Evolutionary conservation across 345 rosid genomes (phyloP).

Genomic region (Tarenaya hassleriana): DNA sequence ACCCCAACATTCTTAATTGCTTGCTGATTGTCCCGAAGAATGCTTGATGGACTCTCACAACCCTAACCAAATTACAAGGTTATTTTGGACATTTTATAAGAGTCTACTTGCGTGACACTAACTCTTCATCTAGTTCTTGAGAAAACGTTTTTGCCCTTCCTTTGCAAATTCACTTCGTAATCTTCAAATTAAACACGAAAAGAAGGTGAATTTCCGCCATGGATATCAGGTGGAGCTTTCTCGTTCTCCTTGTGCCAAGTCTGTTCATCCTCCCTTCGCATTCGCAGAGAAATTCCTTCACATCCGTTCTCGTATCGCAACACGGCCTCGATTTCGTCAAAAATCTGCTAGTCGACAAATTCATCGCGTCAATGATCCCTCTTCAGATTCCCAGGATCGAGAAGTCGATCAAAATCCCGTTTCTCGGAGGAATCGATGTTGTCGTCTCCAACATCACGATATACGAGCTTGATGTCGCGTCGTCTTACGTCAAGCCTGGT

Average conservation of each 20-base stretch:
- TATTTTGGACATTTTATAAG: not conserved
- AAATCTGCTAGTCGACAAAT: slow-evolving; percentile 61
- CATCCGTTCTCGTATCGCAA: slow-evolving; percentile 64
- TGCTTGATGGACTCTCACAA: no score
- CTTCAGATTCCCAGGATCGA: slow-evolving; percentile 58
- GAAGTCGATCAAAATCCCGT: slow-evolving; percentile 48
- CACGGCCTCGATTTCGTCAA: slow-evolving; percentile 81
- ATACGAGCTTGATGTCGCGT: slow-evolving; percentile 53
- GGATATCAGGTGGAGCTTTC: slow-evolving; percentile 21
- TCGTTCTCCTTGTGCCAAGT: slow-evolving; percentile 27
- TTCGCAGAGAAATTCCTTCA: slow-evolving; percentile 46
- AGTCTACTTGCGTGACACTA: slow-evolving; percentile 11
- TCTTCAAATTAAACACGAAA: not conserved
- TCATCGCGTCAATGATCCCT: slow-evolving; percentile 59
- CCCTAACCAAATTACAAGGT: no score
- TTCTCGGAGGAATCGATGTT: slow-evolving; percentile 63
- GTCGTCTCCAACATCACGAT: slow-evolving; percentile 60
- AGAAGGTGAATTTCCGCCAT: slow-evolving; percentile 21
- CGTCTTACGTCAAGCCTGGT: slow-evolving; percentile 69
- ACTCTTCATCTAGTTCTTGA: not conserved
- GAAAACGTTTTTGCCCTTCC: slow-evolving; percentile 10
- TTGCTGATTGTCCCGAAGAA: no score
- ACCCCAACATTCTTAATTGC: no score
- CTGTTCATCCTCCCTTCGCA: slow-evolving; percentile 26
- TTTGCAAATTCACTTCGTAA: not conserved